Evolutionary conservation across 2,329 filamentous ascomycete genomes (phyloP).

Genomic region (Didymosphaeria variabile): DNA sequence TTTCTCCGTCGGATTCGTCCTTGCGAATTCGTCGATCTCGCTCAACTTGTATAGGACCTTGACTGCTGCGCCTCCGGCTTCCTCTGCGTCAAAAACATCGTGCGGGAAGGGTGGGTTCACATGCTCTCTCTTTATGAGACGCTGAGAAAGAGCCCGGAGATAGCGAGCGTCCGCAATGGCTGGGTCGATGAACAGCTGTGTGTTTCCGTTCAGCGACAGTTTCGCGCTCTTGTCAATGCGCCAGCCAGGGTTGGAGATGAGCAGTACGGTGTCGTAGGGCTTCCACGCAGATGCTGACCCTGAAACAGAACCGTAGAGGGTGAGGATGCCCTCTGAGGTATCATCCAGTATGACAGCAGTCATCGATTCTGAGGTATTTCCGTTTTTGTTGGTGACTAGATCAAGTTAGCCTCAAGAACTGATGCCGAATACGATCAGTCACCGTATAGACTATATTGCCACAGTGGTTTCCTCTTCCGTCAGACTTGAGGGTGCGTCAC

Average conservation of each 20-base stretch:
- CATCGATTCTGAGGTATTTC: constrained; percentile 56
- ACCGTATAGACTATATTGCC: background rate
- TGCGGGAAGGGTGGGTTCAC: constrained; percentile 60
- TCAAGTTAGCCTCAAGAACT: background rate
- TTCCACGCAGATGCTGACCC: constrained; percentile 56
- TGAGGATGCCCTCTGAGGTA: constrained; percentile 63
- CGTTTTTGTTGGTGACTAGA: constrained; percentile 59
- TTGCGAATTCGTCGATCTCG: constrained; percentile 55
- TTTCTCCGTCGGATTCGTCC: constrained; percentile 39
- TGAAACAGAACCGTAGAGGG: constrained; percentile 63
- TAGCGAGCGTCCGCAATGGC: constrained; percentile 62
- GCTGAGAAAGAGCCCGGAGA: constrained; percentile 60
- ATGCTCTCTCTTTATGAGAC: constrained; percentile 59
- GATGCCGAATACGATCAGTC: background rate
- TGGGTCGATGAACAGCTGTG: constrained; percentile 65
- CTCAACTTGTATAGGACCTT: constrained; percentile 55
- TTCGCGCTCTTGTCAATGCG: constrained; percentile 48
- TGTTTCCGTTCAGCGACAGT: constrained; percentile 53
- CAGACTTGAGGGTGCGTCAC: constrained; percentile 2
- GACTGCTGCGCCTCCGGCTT: constrained; percentile 33
- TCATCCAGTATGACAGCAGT: constrained; percentile 67
- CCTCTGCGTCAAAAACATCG: constrained; percentile 36
- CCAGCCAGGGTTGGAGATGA: constrained; percentile 59
- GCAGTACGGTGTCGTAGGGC: constrained; percentile 60
- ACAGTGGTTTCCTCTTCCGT: background rate